Conservation (phyloP, 345 rosid species). For the Pistacia integerrima region DNA sequence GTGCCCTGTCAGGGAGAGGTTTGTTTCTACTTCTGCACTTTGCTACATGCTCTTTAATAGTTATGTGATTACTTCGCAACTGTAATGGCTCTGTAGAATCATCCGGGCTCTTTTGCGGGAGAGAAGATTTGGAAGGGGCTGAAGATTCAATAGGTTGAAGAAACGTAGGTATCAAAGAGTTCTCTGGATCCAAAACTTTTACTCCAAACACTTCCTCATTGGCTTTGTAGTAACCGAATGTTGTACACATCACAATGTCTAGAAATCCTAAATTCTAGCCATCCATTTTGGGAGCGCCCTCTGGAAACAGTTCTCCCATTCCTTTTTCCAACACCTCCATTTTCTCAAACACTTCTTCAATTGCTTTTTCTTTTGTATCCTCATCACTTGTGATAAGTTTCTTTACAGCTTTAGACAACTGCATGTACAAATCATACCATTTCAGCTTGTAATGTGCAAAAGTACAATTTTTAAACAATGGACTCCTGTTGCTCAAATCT, state of each 20-base stretch:
- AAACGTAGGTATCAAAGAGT: conserved; percentile 15
- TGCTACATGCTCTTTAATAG: no score
- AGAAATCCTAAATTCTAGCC: conserved; percentile 32
- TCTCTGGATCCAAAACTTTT: conserved; percentile 36
- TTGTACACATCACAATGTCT: conserved; percentile 34
- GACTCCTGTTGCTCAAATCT: conserved; percentile 45
- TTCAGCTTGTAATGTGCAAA: no score
- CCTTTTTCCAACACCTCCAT: conserved; percentile 41
- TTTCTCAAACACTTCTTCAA: conserved; percentile 36
- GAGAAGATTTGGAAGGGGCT: conserved; percentile 39
- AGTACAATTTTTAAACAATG: conserved; percentile 39
- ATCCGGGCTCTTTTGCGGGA: conserved; percentile 36
- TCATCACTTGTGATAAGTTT: conserved; percentile 25
- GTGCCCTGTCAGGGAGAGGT: conserved; percentile 43
- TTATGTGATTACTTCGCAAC: no score
- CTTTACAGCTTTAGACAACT: conserved; percentile 30
- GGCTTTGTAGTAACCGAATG: conserved; percentile 36
- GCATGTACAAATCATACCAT: background rate
- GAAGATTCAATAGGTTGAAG: conserved; percentile 32
- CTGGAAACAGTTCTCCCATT: conserved; percentile 25
- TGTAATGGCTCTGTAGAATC: conserved; percentile 18
- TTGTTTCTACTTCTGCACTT: background rate
- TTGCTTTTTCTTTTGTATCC: conserved; percentile 31
- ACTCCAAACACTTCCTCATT: conserved; percentile 38
- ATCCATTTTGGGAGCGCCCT: conserved; percentile 18